Evolutionary conservation across 208 protist genomes (phyloP).

Genomic region (Wallacemonas sp.): DNA sequence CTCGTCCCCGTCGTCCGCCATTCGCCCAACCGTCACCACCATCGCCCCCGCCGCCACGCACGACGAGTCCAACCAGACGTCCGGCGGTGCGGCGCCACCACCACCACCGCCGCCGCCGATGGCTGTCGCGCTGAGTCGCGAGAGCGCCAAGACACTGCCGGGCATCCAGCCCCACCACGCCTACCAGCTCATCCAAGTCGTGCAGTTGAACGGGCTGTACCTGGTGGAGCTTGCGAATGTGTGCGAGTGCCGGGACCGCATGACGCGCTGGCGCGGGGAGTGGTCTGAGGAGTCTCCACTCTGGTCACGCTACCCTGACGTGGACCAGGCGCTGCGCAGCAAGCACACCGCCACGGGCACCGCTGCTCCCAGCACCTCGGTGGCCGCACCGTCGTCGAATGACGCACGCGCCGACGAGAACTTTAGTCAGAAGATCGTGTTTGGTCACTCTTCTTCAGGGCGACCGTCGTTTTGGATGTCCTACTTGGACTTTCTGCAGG

Average conservation of each 20-base stretch:
- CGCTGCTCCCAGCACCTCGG: neutral
- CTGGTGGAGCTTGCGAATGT: constrained; percentile 64
- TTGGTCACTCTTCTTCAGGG: constrained; percentile 8
- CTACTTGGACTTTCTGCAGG: constrained; percentile 71
- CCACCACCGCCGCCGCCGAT: too few relatives aligned
- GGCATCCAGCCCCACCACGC: constrained; percentile 58
- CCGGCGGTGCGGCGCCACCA: too few relatives aligned
- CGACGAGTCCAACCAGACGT: too few relatives aligned
- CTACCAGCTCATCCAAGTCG: constrained; percentile 67
- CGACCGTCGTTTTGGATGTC: constrained; percentile 79
- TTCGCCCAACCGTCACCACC: neutral
- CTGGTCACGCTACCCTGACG: constrained; percentile 67
- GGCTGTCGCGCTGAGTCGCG: constrained; percentile 48
- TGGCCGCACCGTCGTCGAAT: neutral
- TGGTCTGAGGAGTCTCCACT: constrained; percentile 72
- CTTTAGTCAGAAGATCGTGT: constrained; percentile 4
- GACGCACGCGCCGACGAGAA: constrained; percentile 1
- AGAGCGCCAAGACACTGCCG: constrained; percentile 23
- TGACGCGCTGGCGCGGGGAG: constrained; percentile 60
- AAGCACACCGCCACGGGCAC: neutral
- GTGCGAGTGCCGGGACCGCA: constrained; percentile 24
- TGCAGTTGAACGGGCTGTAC: constrained; percentile 56
- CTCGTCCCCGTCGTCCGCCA: neutral
- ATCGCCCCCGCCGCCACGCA: neutral
- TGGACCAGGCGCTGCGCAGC: constrained; percentile 42